Evolutionary conservation across 768 basidiomycete species (phyloP).

Genomic region (Clitopilus hobsonii): DNA sequence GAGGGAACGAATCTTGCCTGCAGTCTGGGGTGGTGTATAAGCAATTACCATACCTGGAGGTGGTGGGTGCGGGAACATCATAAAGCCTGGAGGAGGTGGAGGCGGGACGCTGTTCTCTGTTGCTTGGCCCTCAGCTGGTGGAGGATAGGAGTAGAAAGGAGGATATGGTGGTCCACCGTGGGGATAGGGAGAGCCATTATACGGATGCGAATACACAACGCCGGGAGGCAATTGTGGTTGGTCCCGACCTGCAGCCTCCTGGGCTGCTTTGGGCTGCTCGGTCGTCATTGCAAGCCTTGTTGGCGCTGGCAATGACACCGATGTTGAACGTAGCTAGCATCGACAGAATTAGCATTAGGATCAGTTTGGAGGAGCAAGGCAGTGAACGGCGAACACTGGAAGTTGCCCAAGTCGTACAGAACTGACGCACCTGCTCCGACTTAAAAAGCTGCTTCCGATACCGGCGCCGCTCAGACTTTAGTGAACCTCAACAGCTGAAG

Average conservation of each 20-base stretch:
- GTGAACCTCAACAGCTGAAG: not conserved
- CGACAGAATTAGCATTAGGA: not conserved
- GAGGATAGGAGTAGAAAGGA: conserved; percentile 38
- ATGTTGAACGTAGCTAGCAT: not conserved
- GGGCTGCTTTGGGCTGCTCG: conserved; percentile 25
- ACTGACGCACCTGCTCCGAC: conserved; percentile 9
- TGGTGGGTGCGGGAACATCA: conserved; percentile 35
- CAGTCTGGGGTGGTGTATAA: conserved; percentile 29
- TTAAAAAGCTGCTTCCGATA: conserved; percentile 5
- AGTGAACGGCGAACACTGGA: not conserved
- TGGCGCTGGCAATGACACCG: not conserved
- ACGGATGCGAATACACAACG: conserved; percentile 27
- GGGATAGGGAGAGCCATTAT: conserved; percentile 24
- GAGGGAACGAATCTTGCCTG: conserved; percentile 19
- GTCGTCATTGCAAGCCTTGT: conserved; percentile 20
- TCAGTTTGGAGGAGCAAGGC: not conserved
- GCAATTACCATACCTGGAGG: conserved; percentile 41
- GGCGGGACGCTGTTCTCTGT: conserved; percentile 27
- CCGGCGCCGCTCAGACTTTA: conserved; percentile 13
- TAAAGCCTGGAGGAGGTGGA: conserved; percentile 28
- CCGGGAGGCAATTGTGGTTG: conserved; percentile 26
- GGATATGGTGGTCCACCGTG: conserved; percentile 31
- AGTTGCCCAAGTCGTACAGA: not conserved
- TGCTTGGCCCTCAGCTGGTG: conserved; percentile 30
- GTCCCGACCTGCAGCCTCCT: conserved; percentile 12